Percentiles rank a stretch among this genome's conserved stretches.
These are phyloP conservation scores for Pseudonectria buxi DNA, from an alignment of 2,329 filamentous ascomycete species.

Conservation along the genomic window DNA sequence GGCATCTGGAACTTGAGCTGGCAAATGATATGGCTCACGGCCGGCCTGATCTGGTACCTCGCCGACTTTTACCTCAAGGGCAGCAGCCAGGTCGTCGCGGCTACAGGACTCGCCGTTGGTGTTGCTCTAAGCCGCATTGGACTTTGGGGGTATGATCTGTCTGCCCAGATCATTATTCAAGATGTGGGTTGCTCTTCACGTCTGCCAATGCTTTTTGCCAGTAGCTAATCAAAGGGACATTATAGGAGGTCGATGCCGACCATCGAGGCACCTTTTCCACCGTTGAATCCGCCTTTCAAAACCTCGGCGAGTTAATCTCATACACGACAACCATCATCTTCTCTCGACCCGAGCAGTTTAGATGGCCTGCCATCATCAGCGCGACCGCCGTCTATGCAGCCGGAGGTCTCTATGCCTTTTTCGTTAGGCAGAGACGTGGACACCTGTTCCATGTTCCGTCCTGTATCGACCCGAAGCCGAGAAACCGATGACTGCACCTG, in stretches of 20 bases:
- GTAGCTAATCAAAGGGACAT: neutral
- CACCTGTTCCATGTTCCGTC: slow-evolving; percentile 27
- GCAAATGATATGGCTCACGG: slow-evolving; percentile 52
- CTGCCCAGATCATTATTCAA: slow-evolving; percentile 53
- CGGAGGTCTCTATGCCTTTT: slow-evolving; percentile 23
- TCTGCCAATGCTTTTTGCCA: neutral
- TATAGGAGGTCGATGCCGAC: slow-evolving; percentile 46
- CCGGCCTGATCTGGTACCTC: slow-evolving; percentile 33
- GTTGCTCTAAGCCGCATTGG: slow-evolving; percentile 52
- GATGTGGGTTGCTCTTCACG: slow-evolving; percentile 35
- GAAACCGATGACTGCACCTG: no score
- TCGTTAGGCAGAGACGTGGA: slow-evolving; percentile 25
- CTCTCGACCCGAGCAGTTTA: slow-evolving; percentile 55
- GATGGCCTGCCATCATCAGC: slow-evolving; percentile 55
- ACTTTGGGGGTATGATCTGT: slow-evolving; percentile 56
- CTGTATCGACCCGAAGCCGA: slow-evolving; percentile 9
- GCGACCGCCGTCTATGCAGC: slow-evolving; percentile 39
- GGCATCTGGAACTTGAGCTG: slow-evolving; percentile 66
- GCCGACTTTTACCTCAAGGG: slow-evolving; percentile 16
- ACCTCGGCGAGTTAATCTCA: slow-evolving; percentile 61
- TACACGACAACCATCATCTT: slow-evolving; percentile 61
- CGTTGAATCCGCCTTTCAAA: slow-evolving; percentile 62
- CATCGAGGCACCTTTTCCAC: slow-evolving; percentile 62
- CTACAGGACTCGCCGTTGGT: slow-evolving; percentile 41
- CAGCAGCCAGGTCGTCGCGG: slow-evolving; percentile 24